Base-by-base conservation (phyloP, 805 yeast genomes). In the Saccharomyces jurei region DNA sequence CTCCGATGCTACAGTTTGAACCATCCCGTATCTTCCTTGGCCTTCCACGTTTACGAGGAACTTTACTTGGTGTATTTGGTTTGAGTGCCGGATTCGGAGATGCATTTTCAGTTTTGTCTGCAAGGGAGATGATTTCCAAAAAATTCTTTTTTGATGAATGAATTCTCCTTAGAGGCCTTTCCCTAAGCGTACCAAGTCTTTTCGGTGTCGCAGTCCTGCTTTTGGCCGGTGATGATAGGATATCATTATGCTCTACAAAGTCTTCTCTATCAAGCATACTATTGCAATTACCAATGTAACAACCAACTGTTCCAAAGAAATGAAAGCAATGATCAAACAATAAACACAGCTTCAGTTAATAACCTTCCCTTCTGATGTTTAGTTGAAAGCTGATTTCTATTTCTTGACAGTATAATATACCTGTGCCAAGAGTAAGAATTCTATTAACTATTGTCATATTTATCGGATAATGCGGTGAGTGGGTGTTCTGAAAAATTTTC, bases 181-280 rank as follows among this genome's bases (percentile, higher is more conserved):
- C 49, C 11, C 41, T 25, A 29, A 9, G 27, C 14, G 25, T 14
- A n/a, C n/a, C 41, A 2, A 28, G 41, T 22, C 27, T 28, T 41
- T 47, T 51, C 9, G 49, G 30, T 4, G 50, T 27, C 27, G 30
- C 26, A 25, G 28, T 47, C 17, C 50, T 25, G 30, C 29, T 48
- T 41, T 31, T 21, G 4, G 57, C 51, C 2, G 68, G 67, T 3
- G 63, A 59, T 1, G 66, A 61, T 21, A 63, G 32, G 8, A 65
- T 63, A 51, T 63, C 68, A 5, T 46, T 53, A 51, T 65, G 68
- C 9, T 44, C 54, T n/a, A 61, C 60, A 49, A 65, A 60, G 52
- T 59, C 67, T 4, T 56, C 58, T 3, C 50, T 50, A 48, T 50
- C 46, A 2, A n/a, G 44, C 44, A 36, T 36, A 9, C 17, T 36